Conservation (phyloP, 345 rosid genomes). For the Corchorus capsularis region DNA sequence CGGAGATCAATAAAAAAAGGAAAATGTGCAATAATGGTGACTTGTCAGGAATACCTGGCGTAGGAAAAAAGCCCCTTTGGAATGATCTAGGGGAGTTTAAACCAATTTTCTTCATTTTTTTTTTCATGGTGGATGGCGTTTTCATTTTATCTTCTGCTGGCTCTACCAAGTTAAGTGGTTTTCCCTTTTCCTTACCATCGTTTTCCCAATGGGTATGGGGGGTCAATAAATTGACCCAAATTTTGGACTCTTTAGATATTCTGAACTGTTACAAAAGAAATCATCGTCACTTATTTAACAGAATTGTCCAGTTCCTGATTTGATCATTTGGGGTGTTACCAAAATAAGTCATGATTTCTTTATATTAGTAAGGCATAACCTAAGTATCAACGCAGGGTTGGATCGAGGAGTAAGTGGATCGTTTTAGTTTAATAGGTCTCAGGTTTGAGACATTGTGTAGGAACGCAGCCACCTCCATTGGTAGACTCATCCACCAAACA, state of each 20-base stretch:
- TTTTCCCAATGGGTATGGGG: background rate
- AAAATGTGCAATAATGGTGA: background rate
- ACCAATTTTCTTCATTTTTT: background rate
- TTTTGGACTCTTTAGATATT: background rate
- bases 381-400: no score
- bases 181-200: background rate
- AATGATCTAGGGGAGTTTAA: background rate
- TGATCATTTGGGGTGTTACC: no score
- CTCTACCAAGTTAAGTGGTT: conserved; percentile 6
- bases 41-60: conserved; percentile 23
- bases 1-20: background rate
- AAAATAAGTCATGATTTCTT: no score
- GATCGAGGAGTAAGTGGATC: no score
- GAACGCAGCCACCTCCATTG: no score
- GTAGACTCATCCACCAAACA: no score
- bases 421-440: no score
- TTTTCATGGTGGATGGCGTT: background rate
- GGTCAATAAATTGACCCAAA: background rate
- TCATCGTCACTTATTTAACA: background rate
- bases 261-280: background rate
- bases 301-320: no score
- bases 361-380: no score
- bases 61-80: background rate
- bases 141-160: background rate
- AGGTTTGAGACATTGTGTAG: no score